These are phyloP conservation scores for Mycena pura DNA, from an alignment of 768 basidiomycete species.

Conservation along the genomic window DNA sequence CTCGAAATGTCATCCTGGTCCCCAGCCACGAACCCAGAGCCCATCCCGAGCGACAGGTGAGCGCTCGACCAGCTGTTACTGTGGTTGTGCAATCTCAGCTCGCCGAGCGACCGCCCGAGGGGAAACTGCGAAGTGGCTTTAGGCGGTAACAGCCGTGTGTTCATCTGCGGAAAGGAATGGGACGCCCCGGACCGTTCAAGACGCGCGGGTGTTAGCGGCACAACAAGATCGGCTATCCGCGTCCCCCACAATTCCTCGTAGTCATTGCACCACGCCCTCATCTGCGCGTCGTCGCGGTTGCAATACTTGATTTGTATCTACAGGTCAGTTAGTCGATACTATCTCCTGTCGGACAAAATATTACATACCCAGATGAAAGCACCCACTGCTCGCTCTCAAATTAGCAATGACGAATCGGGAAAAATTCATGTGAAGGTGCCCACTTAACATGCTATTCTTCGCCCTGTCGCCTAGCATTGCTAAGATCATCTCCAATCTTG, in stretches of 20 bases:
- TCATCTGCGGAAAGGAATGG: constrained; percentile 21
- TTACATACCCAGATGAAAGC: constrained; percentile 66
- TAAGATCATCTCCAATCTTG: constrained; percentile 51
- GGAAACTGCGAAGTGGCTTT: constrained; percentile 36
- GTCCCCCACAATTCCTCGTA: constrained; percentile 75
- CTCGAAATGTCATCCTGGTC: constrained; percentile 30
- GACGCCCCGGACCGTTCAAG: constrained; percentile 17
- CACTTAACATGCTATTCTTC: constrained; percentile 54
- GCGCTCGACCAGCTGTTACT: constrained; percentile 29
- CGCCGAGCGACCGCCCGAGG: constrained; percentile 43
- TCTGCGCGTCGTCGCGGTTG: constrained; percentile 57
- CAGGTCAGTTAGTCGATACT: not conserved
- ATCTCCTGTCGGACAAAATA: constrained; percentile 9
- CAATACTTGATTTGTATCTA: constrained; percentile 75
- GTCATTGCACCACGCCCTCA: constrained; percentile 65
- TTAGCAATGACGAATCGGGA: constrained; percentile 14
- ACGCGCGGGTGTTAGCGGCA: constrained; percentile 39
- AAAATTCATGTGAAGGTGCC: constrained; percentile 24
- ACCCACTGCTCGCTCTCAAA: constrained; percentile 53
- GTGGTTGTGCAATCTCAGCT: constrained; percentile 40
- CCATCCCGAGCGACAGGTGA: constrained; percentile 22
- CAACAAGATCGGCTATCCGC: constrained; percentile 56
- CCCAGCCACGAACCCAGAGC: constrained; percentile 9
- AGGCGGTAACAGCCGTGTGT: constrained; percentile 10
- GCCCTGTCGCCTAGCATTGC: constrained; percentile 56